Evolutionary conservation across 306 rosid species (phyloP), one percentile per base, ranked within the genome.

Genomic region (Citrullus colocynthis): DNA sequence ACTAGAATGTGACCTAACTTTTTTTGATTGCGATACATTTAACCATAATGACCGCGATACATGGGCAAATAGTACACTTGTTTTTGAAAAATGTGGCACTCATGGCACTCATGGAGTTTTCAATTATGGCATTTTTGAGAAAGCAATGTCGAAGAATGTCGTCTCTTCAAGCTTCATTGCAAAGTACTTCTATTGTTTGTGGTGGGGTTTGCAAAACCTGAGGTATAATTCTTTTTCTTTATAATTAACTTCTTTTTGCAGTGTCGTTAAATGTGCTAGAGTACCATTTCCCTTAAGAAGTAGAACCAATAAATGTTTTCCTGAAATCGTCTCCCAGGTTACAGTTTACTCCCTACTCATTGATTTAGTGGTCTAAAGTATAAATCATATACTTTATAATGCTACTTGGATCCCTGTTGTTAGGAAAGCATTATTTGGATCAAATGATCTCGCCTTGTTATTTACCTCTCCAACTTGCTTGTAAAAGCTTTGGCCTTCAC

Each of bases 121-220:
- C 90, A 80, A 87, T 28, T 95, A 51, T 87, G 99, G 98, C 52
- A 77, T 95, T 81, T 95, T 92, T 77, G 78, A 69, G 79, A 79
- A 64, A 61, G 97, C 97, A 71, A 84, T 95, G 66, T 60, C 30
- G 41, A 92, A 92, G 81, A 54, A 86, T 17, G 97, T 87, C 52
- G 91, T 92, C 77, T 89, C 90, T 73, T 76, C 90, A 49, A 83
- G 84, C 85, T 92, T 95, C 77, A 77, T 89, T 21, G 79, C 61
- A 41, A 92, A 92, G 83, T 95, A 90, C 85, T 89, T 95, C 44
- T 95, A 92, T 83, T 90, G 97, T 86, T 85, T 95, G 69, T 95
- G 99, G 99, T 92, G 99, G 99, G 99, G 99, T 71, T 79, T 95
- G 81, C 99, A 95, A 81, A 94, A 95, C 79, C 83, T 95, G 79